Evolutionary conservation across 768 basidiomycete species (phyloP).

Genomic region (Dioszegia hungarica): DNA sequence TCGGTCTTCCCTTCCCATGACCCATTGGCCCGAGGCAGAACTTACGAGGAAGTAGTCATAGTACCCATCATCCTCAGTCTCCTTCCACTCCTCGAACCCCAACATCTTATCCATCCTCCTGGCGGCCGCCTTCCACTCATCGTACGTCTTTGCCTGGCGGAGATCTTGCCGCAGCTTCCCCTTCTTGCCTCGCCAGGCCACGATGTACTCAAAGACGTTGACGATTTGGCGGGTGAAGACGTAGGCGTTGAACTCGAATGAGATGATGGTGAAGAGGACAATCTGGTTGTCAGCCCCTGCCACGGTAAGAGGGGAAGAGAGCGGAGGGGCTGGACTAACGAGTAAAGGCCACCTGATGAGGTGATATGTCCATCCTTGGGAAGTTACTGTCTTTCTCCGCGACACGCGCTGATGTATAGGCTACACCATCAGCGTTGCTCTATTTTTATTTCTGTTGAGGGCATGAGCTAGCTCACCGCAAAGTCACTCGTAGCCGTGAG

Average conservation of each 20-base stretch:
- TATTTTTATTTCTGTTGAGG: not conserved
- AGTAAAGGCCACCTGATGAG: slow-evolving; percentile 82
- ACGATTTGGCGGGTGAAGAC: slow-evolving; percentile 85
- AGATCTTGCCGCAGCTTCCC: slow-evolving; percentile 70
- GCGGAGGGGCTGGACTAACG: slow-evolving; percentile 29
- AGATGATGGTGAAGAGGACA: slow-evolving; percentile 78
- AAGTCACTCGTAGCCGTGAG: slow-evolving; percentile 49
- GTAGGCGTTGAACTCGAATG: slow-evolving; percentile 70
- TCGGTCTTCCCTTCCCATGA: no score
- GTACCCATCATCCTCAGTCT: slow-evolving; percentile 72
- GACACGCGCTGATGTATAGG: slow-evolving; percentile 81
- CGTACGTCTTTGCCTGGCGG: slow-evolving; percentile 67
- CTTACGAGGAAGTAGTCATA: slow-evolving; percentile 86
- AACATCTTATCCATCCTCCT: slow-evolving; percentile 72
- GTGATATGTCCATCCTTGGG: slow-evolving; percentile 67
- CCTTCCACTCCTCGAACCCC: slow-evolving; percentile 85
- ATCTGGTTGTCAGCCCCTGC: slow-evolving; percentile 52
- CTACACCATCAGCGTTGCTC: slow-evolving; percentile 49
- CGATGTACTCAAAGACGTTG: slow-evolving; percentile 87
- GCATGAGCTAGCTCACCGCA: slow-evolving; percentile 53
- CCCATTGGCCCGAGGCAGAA: slow-evolving; percentile 54
- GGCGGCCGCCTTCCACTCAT: slow-evolving; percentile 88
- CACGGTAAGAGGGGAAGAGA: not conserved
- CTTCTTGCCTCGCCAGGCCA: slow-evolving; percentile 84
- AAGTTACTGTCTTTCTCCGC: slow-evolving; percentile 51